These are phyloP conservation scores for Stevia rebaudiana DNA, from an alignment of 140 eudicot genomes.

Conservation along the genomic window DNA sequence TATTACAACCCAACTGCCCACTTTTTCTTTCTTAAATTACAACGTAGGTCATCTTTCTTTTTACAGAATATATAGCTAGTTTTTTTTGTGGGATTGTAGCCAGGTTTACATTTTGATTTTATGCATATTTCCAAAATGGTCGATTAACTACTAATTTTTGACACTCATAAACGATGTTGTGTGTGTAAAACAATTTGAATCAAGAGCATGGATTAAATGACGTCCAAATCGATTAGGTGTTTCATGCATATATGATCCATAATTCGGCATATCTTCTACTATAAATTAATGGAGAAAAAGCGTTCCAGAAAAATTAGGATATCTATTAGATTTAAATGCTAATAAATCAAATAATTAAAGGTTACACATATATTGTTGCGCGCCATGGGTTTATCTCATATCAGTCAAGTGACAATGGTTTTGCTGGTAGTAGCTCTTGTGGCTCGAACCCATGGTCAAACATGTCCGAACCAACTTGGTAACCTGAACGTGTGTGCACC, in stretches of 20 bases:
- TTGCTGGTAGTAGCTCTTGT: constrained; percentile 25
- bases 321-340: not conserved
- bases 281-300: constrained; percentile 23
- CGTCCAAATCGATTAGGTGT: constrained; percentile 32
- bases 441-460: constrained; percentile 33
- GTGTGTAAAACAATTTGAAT: not conserved
- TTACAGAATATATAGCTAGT: too few species aligned
- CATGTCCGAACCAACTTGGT: constrained; percentile 41
- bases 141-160: not conserved
- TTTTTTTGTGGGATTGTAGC: too few species aligned
- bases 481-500: constrained; percentile 65
- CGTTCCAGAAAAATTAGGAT: not conserved
- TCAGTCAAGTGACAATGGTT: constrained; percentile 11
- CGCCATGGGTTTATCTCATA: constrained; percentile 12
- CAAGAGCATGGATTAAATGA: constrained; percentile 22
- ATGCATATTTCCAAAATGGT: not conserved
- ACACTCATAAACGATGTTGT: not conserved
- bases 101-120: too few species aligned
- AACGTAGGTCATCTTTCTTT: too few species aligned
- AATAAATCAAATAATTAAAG: not conserved
- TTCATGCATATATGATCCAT: constrained; percentile 29
- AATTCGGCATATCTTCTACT: constrained; percentile 5
- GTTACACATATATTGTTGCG: not conserved
- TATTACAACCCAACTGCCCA: not conserved
- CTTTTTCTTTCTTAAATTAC: not conserved